phyloP scores from a whole-genome alignment of 192 early-diverging fungal genomes.

The Linnemannia schmuckeri region DNA sequence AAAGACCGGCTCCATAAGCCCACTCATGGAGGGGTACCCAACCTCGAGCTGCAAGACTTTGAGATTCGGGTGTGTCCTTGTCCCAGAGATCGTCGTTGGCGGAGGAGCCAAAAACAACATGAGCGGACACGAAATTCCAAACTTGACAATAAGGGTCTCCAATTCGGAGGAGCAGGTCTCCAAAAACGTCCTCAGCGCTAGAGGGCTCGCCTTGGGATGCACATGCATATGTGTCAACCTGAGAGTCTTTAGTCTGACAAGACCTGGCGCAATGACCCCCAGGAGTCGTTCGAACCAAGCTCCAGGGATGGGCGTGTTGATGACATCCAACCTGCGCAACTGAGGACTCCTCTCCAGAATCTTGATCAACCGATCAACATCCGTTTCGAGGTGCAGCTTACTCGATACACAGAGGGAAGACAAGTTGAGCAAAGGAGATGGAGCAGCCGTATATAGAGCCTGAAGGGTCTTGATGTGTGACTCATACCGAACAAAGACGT shows the following conservation, averaged over 20 bases:
- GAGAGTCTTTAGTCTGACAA: neutral
- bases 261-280: neutral
- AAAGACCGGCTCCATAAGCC: neutral
- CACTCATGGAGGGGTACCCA: neutral
- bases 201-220: neutral
- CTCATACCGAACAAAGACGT: neutral
- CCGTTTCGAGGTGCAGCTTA: neutral
- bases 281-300: neutral
- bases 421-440: neutral
- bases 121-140: neutral
- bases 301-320: neutral
- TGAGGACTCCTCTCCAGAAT: neutral
- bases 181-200: neutral
- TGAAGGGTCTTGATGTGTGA: neutral
- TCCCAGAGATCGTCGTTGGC: neutral
- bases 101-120: neutral
- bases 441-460: neutral
- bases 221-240: neutral
- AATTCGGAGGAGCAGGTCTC: neutral
- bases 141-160: neutral
- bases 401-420: neutral
- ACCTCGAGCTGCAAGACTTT: neutral
- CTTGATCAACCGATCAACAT: neutral
- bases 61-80: neutral
- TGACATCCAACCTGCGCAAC: neutral